phyloP scores from a whole-genome alignment of 2,329 filamentous ascomycete genomes.

The Cladosporium sp. region DNA sequence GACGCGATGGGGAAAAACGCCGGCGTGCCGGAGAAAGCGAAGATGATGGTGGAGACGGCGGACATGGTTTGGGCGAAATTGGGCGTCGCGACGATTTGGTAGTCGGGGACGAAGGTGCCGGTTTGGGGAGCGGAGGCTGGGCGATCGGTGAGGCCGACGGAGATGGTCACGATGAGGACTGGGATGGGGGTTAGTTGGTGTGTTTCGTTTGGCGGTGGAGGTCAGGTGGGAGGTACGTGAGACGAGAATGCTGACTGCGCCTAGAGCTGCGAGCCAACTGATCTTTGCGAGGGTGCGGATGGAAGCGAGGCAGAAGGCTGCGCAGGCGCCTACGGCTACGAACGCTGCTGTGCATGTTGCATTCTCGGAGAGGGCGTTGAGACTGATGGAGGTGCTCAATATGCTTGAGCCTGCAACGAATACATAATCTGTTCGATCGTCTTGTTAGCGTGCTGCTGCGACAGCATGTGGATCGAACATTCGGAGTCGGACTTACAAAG shows the following conservation, averaged over 20 bases:
- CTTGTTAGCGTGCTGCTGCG: neutral
- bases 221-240: neutral
- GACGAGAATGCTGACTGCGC: constrained; percentile 54
- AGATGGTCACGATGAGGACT: constrained; percentile 39
- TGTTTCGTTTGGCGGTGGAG: neutral
- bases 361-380: constrained; percentile 57
- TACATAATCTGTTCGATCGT: constrained; percentile 51
- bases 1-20: constrained; percentile 61
- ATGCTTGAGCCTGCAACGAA: constrained; percentile 55
- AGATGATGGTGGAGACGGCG: constrained; percentile 55
- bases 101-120: constrained; percentile 57
- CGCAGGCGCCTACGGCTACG: constrained; percentile 1
- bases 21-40: constrained; percentile 55
- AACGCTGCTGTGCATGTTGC: constrained; percentile 55
- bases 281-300: constrained; percentile 31
- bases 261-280: constrained; percentile 58
- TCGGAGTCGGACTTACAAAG: constrained; percentile 36
- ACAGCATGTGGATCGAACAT: neutral
- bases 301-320: neutral
- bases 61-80: constrained; percentile 54
- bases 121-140: constrained; percentile 58
- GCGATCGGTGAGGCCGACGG: constrained; percentile 52
- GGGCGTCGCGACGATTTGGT: constrained; percentile 51
- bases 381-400: constrained; percentile 53
- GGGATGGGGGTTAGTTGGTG: constrained; percentile 21